These are phyloP conservation scores for Cynanchum wilfordii DNA, from an alignment of 257 asterid species.

Conservation along the genomic window DNA sequence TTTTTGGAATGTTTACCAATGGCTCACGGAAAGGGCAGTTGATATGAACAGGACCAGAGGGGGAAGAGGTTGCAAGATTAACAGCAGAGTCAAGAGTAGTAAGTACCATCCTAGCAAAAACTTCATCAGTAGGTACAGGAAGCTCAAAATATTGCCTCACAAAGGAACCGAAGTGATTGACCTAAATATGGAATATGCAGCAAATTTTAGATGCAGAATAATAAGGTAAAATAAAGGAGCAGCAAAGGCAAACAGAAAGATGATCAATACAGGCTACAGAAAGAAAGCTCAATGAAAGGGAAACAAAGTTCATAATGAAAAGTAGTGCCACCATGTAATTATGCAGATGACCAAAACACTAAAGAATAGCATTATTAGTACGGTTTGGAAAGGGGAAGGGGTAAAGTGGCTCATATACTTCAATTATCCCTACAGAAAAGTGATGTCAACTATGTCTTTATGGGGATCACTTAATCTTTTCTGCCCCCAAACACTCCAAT, in stretches of 20 bases:
- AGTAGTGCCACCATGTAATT: neutral
- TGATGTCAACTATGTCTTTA: neutral
- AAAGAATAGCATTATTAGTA: neutral
- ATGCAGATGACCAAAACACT: neutral
- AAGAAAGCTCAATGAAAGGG: neutral
- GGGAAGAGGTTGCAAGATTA: slow-evolving; percentile 61
- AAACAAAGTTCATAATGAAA: neutral
- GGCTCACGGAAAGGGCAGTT: slow-evolving; percentile 96
- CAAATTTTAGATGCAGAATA: neutral
- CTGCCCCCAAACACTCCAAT: neutral
- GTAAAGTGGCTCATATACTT: neutral
- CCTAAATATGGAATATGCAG: slow-evolving; percentile 31
- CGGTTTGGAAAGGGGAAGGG: neutral
- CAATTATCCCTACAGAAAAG: neutral
- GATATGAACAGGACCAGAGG: slow-evolving; percentile 86
- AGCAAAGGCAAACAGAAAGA: neutral
- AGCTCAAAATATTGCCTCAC: slow-evolving; percentile 70
- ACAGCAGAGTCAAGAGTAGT: slow-evolving; percentile 84
- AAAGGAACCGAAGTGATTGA: slow-evolving; percentile 80
- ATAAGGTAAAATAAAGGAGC: too few species aligned
- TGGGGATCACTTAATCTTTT: neutral
- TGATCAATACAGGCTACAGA: neutral
- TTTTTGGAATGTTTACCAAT: slow-evolving; percentile 47
- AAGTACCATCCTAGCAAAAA: slow-evolving; percentile 80
- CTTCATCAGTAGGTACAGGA: slow-evolving; percentile 71